phyloP scores from a whole-genome alignment of 2,329 filamentous ascomycete genomes.

The Phoma sp. region DNA sequence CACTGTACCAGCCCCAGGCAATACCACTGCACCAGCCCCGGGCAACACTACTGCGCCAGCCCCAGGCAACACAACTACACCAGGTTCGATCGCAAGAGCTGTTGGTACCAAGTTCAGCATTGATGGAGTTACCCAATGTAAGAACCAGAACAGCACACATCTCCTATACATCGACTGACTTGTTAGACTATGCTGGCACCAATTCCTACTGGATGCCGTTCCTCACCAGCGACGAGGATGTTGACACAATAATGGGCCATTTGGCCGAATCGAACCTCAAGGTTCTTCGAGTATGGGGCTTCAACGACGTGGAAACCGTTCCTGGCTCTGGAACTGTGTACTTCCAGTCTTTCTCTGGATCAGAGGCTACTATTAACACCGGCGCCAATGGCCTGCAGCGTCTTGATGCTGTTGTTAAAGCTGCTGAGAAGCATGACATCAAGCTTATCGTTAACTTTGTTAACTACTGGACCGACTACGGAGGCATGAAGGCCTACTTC shows the following conservation, averaged over 20 bases:
- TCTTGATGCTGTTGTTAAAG: slow-evolving; percentile 62
- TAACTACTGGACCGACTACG: slow-evolving; percentile 68
- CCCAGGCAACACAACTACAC: slow-evolving; percentile 20
- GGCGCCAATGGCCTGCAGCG: slow-evolving; percentile 54
- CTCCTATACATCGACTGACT: neutral
- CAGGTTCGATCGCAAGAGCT: slow-evolving; percentile 36
- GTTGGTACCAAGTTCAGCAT: slow-evolving; percentile 46
- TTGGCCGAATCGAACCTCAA: slow-evolving; percentile 61
- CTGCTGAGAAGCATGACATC: slow-evolving; percentile 58
- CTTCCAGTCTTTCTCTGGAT: slow-evolving; percentile 62
- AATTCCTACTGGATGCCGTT: slow-evolving; percentile 66
- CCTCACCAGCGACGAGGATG: slow-evolving; percentile 61
- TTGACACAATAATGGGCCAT: slow-evolving; percentile 59
- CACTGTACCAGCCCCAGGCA: no score
- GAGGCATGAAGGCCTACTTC: slow-evolving; percentile 66
- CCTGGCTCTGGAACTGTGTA: slow-evolving; percentile 58
- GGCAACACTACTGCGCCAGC: no score
- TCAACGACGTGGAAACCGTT: slow-evolving; percentile 63
- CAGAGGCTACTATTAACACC: slow-evolving; percentile 55
- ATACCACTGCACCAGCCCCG: no score
- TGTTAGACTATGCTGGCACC: slow-evolving; percentile 53
- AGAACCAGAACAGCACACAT: neutral
- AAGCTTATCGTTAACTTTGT: slow-evolving; percentile 64
- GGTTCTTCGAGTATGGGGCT: slow-evolving; percentile 68
- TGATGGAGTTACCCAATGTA: slow-evolving; percentile 45